phyloP scores from a whole-genome alignment of 1,139 yeast species.

The Zygoascus sp. region DNA sequence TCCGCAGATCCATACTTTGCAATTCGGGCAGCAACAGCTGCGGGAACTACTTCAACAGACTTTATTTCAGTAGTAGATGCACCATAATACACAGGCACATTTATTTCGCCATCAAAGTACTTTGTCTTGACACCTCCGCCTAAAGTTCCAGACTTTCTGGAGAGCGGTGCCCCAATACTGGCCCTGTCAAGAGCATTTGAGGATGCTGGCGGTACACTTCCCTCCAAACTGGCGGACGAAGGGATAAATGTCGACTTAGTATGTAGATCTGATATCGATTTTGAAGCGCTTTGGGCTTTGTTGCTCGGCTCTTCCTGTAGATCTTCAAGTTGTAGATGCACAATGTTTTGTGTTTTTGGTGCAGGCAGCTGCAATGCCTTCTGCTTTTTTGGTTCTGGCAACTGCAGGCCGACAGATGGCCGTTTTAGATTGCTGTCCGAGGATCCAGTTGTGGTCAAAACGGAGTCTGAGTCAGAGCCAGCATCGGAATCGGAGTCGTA shows the following conservation, averaged over 20 bases:
- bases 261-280: neutral
- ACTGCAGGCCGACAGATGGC: neutral
- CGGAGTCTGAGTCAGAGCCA: too few species aligned
- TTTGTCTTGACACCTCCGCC: slow-evolving; percentile 27
- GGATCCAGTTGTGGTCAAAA: too few species aligned
- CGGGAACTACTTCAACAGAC: slow-evolving; percentile 24
- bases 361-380: neutral
- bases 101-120: slow-evolving; percentile 27
- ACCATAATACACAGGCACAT: slow-evolving; percentile 11
- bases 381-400: slow-evolving; percentile 1
- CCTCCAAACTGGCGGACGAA: too few species aligned
- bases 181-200: neutral
- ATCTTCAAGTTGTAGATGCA: neutral
- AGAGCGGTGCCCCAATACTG: slow-evolving; percentile 16
- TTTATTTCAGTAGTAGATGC: slow-evolving; percentile 7
- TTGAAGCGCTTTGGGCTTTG: neutral
- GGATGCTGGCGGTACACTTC: too few species aligned
- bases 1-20: slow-evolving; percentile 24
- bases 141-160: slow-evolving; percentile 20
- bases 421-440: too few species aligned
- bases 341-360: too few species aligned
- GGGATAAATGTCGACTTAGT: neutral
- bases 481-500: slow-evolving; percentile 12
- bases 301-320: neutral
- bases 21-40: slow-evolving; percentile 27